Evolutionary conservation across 2,329 filamentous ascomycete species (phyloP).

Genomic region (Calonectria ilicicola): DNA sequence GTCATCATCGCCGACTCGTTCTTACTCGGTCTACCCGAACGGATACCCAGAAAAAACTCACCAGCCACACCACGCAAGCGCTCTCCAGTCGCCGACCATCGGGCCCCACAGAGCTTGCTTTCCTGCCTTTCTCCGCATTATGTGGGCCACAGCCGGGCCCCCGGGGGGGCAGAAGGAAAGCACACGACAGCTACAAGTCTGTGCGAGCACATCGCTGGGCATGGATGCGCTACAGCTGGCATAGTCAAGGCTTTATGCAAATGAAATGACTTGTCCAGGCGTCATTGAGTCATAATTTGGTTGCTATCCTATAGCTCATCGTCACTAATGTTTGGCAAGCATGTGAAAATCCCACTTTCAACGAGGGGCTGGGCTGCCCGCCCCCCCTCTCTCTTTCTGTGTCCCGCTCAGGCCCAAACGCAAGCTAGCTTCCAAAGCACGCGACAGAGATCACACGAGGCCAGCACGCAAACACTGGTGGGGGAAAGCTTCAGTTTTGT

Average conservation of each 20-base stretch:
- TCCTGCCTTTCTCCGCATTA: conserved; percentile 23
- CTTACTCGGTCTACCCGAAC: not conserved
- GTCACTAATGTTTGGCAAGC: not conserved
- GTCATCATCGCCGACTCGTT: too few species aligned
- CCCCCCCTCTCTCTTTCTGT: not conserved
- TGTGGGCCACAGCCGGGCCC: conserved; percentile 15
- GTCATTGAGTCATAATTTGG: not conserved
- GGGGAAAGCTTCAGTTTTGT: not conserved
- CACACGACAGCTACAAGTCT: conserved; percentile 27
- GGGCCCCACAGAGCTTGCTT: not conserved
- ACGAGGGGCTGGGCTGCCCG: not conserved
- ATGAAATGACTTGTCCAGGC: conserved; percentile 4
- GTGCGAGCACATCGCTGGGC: conserved; percentile 1
- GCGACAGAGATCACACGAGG: not conserved
- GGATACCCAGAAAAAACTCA: not conserved
- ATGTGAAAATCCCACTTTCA: not conserved
- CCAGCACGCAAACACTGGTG: not conserved
- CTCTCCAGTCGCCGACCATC: not conserved
- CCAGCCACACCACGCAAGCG: not conserved
- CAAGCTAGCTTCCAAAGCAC: not conserved
- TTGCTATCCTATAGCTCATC: conserved; percentile 17
- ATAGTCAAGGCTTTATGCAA: conserved; percentile 8
- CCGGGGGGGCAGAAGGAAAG: not conserved
- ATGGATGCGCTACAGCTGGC: not conserved
- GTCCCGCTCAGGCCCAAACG: not conserved